These are phyloP conservation scores for Talaromyces piceae DNA, from an alignment of 2,329 filamentous ascomycete species.

Conservation along the genomic window DNA sequence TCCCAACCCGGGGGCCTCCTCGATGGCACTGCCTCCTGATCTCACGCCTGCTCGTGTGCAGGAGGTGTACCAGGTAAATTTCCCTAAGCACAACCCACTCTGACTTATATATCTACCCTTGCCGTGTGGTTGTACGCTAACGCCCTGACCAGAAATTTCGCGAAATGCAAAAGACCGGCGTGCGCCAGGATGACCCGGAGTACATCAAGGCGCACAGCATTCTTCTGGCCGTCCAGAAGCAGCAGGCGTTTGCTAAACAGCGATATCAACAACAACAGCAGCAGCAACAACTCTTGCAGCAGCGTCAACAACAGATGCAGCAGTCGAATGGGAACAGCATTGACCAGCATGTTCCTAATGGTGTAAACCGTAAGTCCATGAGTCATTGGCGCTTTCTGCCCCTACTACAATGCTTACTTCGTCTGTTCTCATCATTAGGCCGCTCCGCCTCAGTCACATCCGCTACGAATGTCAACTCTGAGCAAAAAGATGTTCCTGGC, in stretches of 20 bases:
- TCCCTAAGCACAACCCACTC: slow-evolving; percentile 1
- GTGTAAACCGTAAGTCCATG: slow-evolving; percentile 32
- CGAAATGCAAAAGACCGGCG: slow-evolving; percentile 78
- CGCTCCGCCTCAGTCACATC: slow-evolving; percentile 31
- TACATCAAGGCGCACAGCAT: slow-evolving; percentile 75
- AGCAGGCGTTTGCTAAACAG: slow-evolving; percentile 52
- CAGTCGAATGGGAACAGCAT: slow-evolving; percentile 27
- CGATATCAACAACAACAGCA: slow-evolving; percentile 41
- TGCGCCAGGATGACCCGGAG: slow-evolving; percentile 76
- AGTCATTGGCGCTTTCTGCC: not conserved
- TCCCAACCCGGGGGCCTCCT: slow-evolving; percentile 60
- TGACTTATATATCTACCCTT: not conserved
- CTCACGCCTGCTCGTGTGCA: slow-evolving; percentile 72
- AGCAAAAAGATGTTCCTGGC: not conserved
- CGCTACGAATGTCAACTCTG: slow-evolving; percentile 15
- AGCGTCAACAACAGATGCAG: slow-evolving; percentile 33
- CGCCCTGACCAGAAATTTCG: slow-evolving; percentile 63
- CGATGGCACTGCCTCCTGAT: slow-evolving; percentile 55
- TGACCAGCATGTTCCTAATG: slow-evolving; percentile 29
- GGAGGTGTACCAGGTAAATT: slow-evolving; percentile 53
- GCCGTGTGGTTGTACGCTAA: slow-evolving; percentile 27
- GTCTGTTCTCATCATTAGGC: slow-evolving; percentile 16
- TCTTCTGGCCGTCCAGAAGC: slow-evolving; percentile 61
- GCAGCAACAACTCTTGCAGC: slow-evolving; percentile 41
- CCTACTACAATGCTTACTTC: not conserved